phyloP scores from a whole-genome alignment of 2,329 filamentous ascomycete species.

The Colletotrichum siamense region DNA sequence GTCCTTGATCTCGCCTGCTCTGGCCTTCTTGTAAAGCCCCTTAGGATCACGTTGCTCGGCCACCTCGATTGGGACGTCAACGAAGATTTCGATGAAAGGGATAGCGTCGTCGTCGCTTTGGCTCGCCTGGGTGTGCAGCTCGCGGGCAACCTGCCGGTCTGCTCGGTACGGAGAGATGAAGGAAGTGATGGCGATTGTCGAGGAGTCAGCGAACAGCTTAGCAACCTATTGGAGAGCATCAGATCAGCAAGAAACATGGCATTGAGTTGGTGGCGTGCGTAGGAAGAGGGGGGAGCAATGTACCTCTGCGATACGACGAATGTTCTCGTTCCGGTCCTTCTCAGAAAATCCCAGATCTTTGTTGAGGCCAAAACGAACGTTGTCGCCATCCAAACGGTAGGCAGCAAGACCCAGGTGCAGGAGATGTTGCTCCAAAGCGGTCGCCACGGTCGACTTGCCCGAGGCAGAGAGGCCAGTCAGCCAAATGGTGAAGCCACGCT shows the following conservation, averaged over 20 bases:
- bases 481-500: slow-evolving; percentile 95
- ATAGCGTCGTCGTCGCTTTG: slow-evolving; percentile 70
- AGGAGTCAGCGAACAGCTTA: slow-evolving; percentile 92
- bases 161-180: slow-evolving; percentile 96
- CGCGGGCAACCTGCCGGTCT: slow-evolving; percentile 82
- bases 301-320: slow-evolving; percentile 89
- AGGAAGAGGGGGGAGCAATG: slow-evolving; percentile 2
- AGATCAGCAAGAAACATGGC: not conserved
- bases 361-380: slow-evolving; percentile 97
- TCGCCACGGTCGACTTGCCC: slow-evolving; percentile 96
- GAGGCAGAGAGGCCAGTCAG: slow-evolving; percentile 96
- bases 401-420: slow-evolving; percentile 82
- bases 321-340: slow-evolving; percentile 95
- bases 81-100: slow-evolving; percentile 91
- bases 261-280: not conserved
- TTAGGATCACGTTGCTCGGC: slow-evolving; percentile 97
- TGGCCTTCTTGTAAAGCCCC: slow-evolving; percentile 96
- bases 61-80: slow-evolving; percentile 89
- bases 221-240: slow-evolving; percentile 65
- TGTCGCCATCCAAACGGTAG: slow-evolving; percentile 97
- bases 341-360: slow-evolving; percentile 96
- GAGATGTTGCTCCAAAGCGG: slow-evolving; percentile 95
- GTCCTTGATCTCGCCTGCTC: slow-evolving; percentile 92
- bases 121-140: slow-evolving; percentile 72
- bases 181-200: slow-evolving; percentile 87